These are phyloP conservation scores for Cladophialophora immunda DNA, from an alignment of 2,329 filamentous ascomycete species.

Conservation along the genomic window DNA sequence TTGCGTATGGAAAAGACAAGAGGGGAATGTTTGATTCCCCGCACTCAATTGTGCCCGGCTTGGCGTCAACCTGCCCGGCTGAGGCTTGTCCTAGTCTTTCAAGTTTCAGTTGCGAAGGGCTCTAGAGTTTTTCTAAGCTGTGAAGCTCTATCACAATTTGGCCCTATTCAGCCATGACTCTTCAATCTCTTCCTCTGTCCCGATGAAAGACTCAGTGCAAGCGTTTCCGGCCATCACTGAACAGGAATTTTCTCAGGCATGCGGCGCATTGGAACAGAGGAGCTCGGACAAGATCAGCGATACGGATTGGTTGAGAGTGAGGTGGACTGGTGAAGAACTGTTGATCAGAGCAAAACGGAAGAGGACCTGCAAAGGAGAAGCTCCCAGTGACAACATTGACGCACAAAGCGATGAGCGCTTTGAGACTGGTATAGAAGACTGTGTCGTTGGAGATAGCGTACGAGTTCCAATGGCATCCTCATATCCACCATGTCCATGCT, in stretches of 20 bases:
- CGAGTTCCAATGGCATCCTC: neutral
- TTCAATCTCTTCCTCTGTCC: neutral
- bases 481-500: neutral
- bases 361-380: neutral
- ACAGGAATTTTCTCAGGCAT: constrained; percentile 72
- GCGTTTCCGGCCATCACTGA: constrained; percentile 68
- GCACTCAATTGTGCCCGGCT: neutral
- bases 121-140: neutral
- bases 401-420: constrained; percentile 6
- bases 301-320: constrained; percentile 38
- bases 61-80: neutral
- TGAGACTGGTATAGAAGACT: constrained; percentile 17
- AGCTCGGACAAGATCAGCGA: constrained; percentile 35
- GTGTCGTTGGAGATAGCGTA: constrained; percentile 2
- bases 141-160: neutral
- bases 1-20: neutral
- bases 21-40: neutral
- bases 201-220: constrained; percentile 38
- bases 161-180: neutral
- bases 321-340: constrained; percentile 35
- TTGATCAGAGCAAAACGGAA: constrained; percentile 31
- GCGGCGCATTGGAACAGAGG: constrained; percentile 63
- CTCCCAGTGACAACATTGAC: neutral
- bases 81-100: neutral
- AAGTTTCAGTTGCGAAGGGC: neutral